phyloP scores from a whole-genome alignment of 1,139 yeast species.

The Kodamaea sp. region DNA sequence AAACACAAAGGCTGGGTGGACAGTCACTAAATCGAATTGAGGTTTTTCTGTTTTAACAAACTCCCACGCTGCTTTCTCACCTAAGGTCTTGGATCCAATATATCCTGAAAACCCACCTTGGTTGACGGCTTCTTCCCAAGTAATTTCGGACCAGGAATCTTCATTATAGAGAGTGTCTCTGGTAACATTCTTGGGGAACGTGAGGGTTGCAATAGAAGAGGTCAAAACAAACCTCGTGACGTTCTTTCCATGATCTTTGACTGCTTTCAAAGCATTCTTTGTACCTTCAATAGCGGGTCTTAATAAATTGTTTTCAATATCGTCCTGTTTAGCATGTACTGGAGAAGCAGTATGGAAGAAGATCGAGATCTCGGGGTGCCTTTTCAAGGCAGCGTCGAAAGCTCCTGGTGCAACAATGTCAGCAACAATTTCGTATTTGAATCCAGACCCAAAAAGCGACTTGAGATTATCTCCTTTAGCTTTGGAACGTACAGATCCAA shows the following conservation, averaged over 20 bases:
- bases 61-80: conserved; percentile 42
- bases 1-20: conserved; percentile 25
- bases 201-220: conserved; percentile 45
- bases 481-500: conserved; percentile 38
- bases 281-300: conserved; percentile 45
- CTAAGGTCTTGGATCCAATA: conserved; percentile 41
- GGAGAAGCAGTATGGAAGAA: conserved; percentile 27
- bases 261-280: conserved; percentile 31
- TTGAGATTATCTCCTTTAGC: conserved; percentile 31
- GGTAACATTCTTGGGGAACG: too few species aligned
- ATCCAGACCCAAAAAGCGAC: conserved; percentile 19
- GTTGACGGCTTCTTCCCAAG: conserved; percentile 37
- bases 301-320: conserved; percentile 40
- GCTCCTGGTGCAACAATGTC: conserved; percentile 35
- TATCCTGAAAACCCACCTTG: conserved; percentile 43
- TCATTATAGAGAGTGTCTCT: conserved; percentile 27
- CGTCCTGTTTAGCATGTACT: conserved; percentile 28
- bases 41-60: conserved; percentile 19
- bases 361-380: conserved; percentile 17
- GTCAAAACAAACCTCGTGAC: conserved; percentile 40
- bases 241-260: conserved; percentile 26
- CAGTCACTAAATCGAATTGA: conserved; percentile 13
- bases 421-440: conserved; percentile 35
- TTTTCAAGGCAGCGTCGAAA: conserved; percentile 34
- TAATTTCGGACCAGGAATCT: conserved; percentile 39